Evolutionary conservation across 768 basidiomycete genomes (phyloP), one percentile per base, ranked within the genome.

Genomic region (Pilatotrama ljubarskyi): DNA sequence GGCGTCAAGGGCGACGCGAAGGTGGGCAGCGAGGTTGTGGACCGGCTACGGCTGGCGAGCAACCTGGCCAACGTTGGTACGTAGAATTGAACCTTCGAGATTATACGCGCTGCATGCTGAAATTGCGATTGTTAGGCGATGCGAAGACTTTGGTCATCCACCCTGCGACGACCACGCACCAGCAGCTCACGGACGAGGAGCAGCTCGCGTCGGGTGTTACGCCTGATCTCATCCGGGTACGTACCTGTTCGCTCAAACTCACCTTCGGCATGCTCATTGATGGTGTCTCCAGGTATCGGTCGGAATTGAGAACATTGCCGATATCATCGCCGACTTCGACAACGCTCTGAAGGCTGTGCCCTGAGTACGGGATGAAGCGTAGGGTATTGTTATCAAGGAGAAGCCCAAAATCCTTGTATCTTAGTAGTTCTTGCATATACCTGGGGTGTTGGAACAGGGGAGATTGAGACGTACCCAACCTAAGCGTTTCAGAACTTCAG

Each of bases 71-170:
- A 91, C 66, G 86, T 90, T 24, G 87, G 86, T 77, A 46, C 59
- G 78, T 76, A 50, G n/a, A 57, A 75, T 71, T 7, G 72, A 63
- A 64, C 66, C 5, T 64, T 67, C 42, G 61, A 65, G 8, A 73
- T 72, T 26, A 49, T 22, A 52, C 15, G 37, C 22, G 29, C 4
- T 32, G 29, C 10, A 10, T 26, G 38, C 15, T 44, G 40, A 56
- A 13, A n/a, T 41, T 20, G 37, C 15, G 32, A 24, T 24, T 1
- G 37, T 15, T 58, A 79, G 83, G 85, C 25, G 86, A 88, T 59
- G 84, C 87, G n/a, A 91, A 92, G 74, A 90, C 87, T 7, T 80
- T 93, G 15, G 86, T 90, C 40, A 89, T 92, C 58, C 87, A 90
- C 67, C 90, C 91, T 1, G 87, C 85, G 5, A 81, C 82, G 22